phyloP scores from a whole-genome alignment of 495 filamentous ascomycete genomes.

The Lophium mytilinum region DNA sequence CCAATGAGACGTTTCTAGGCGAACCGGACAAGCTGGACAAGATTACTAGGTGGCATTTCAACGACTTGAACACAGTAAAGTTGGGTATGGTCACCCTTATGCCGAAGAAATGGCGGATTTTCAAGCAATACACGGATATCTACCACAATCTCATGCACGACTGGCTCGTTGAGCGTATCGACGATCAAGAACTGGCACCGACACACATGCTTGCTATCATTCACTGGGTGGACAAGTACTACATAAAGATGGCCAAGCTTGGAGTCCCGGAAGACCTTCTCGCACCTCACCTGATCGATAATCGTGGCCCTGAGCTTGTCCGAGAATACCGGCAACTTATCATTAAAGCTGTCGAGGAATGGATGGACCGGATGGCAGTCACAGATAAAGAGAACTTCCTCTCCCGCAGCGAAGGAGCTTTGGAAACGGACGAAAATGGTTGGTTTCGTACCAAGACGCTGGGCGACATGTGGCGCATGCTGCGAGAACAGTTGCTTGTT shows the following conservation, averaged over 20 bases:
- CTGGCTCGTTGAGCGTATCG: constrained; percentile 70
- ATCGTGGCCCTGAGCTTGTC: constrained; percentile 78
- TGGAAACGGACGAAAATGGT: constrained; percentile 78
- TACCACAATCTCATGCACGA: constrained; percentile 95
- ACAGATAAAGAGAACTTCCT: constrained; percentile 73
- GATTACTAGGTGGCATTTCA: constrained; percentile 88
- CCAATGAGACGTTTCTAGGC: constrained; percentile 64
- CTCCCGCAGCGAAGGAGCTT: constrained; percentile 63
- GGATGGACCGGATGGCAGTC: constrained; percentile 85
- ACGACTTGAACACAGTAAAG: constrained; percentile 86
- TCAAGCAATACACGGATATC: constrained; percentile 76
- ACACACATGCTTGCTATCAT: constrained; percentile 82
- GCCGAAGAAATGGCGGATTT: constrained; percentile 97
- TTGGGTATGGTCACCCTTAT: constrained; percentile 81
- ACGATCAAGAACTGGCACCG: constrained; percentile 68
- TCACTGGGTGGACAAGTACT: constrained; percentile 92
- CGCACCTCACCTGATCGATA: constrained; percentile 75
- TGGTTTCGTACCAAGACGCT: constrained; percentile 84
- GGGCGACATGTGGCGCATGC: constrained; percentile 94
- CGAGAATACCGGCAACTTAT: constrained; percentile 91
- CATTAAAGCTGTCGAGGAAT: constrained; percentile 89
- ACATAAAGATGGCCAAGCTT: constrained; percentile 87
- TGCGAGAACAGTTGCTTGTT: constrained; percentile 79
- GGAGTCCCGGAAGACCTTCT: constrained; percentile 59
- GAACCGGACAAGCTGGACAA: constrained; percentile 82